Base-by-base conservation (phyloP, 1,139 yeast species). In the Candida tropicalis region DNA sequence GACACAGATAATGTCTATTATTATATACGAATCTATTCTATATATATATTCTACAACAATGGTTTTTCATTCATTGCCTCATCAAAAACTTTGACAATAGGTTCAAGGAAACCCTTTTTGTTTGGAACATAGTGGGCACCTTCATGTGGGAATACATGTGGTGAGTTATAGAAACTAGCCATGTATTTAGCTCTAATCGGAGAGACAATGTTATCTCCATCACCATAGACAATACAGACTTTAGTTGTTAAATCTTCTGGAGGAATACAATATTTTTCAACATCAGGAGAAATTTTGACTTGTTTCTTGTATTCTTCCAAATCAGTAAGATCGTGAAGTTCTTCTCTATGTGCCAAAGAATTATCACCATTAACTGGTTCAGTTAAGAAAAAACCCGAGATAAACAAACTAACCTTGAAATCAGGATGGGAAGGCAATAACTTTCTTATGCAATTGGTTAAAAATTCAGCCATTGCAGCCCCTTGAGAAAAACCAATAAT, bases 401-500 rank as follows among this genome's bases (percentile, higher is more conserved):
- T 68, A 18, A 75, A 59, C 12, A 81, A 53, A 20, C 82, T 70
- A 33, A 78, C 64, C 47, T 77, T 73, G 54, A 82, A 75, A 37
- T 51, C 43, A 18, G 63, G 68, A 34, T 70, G 74, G 11, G 53
- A 55, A 5, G 81, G 79, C 2, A 76, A 56, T 31, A 69, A 51
- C 43, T 64, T 60, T 10, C 51, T 51, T 44, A 81, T 66, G 18
- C 65, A 62, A 50, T 77, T 78, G 31, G 82, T 65, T 8, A 81
- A 55, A 20, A 81, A 68, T 3, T 82, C 81, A 1, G 95, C 80
- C 59, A 93, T 68, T 3, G 95, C 96, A 1, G 97, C 95, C 50
- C 99, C 99, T 62, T 93, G 98, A 15, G 95, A 84, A 60, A 91
- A 93, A 2, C 97, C 98, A 43, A 93, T 67, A 23, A 91, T 73